A percentile compares a stretch with the other conserved stretches of the same genome.
Conservation (phyloP, 208 protist genomes). For the Vickermania ingenoplastis region DNA sequence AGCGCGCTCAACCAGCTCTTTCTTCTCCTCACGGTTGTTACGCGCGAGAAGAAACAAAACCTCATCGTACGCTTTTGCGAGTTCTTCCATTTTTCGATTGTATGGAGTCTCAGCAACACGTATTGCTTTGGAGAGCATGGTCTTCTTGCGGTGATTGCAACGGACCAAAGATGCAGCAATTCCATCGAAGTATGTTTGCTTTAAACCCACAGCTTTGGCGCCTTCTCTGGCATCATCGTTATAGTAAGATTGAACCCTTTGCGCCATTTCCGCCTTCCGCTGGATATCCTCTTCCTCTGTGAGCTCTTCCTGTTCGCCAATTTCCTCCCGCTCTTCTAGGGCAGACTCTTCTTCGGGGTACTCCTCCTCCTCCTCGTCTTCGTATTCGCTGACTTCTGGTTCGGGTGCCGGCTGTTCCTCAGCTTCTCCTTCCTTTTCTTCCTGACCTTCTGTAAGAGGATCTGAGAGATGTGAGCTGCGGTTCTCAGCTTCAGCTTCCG, state of each 20-base stretch:
- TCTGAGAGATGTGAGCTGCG: no score
- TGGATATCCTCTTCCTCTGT: neutral
- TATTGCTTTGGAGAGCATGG: neutral
- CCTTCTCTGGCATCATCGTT: neutral
- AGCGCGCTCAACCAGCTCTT: neutral
- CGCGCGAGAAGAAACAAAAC: neutral
- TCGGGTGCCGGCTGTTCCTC: no score
- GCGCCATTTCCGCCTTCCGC: neutral
- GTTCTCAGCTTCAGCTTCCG: no score
- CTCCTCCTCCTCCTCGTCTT: no score
- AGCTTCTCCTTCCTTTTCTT: no score
- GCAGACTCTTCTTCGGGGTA: no score
- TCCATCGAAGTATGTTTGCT: neutral
- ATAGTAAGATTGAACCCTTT: neutral
- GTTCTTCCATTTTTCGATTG: neutral
- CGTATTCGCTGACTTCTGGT: no score
- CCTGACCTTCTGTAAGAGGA: no score
- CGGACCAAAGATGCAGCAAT: neutral
- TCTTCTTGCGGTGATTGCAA: neutral
- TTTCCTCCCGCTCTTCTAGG: neutral
- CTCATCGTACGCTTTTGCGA: neutral
- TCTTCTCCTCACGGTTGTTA: neutral
- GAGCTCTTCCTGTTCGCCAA: neutral
- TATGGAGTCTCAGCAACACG: neutral
- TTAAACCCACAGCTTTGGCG: neutral